Evolutionary conservation across 306 rosid species (phyloP), one percentile per base, ranked within the genome.

Genomic region (Pueraria montana): DNA sequence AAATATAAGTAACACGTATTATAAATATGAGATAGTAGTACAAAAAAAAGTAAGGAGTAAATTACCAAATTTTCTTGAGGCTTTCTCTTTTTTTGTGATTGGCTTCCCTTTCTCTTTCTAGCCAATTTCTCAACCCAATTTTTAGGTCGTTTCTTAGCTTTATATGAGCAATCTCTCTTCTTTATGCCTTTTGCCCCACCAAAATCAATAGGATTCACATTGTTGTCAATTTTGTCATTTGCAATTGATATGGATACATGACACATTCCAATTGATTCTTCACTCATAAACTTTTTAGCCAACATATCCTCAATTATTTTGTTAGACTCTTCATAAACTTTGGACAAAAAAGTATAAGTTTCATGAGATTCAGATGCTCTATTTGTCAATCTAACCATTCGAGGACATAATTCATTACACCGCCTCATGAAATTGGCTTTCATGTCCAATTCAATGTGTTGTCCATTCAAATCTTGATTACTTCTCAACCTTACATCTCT

Each of bases 121-220:
- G 65, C 34, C 20, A 74, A 74, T 6, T 74, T 73, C 6, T 74
- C 65, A 18, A n/a, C 12, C 67, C 52, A 74, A 55, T 67, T 18
- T 55, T 53, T 53, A 20, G 65, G 79, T 1, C 36, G 1, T 4
- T 53, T 74, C 36, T n/a, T 52, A 5, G 26, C 4, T 4, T n/a
- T 52, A 10, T 30, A 30, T 2, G 46, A 3, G 43, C 30, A 48
- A 24, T 26, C 42, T 72, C 17, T 0, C 17, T 72, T 72, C 24
- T 49, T 74, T 55, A 36, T 13, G 2, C 68, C 38, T 20, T 55
- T 74, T 34, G 53, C 68, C 8, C 11, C 14, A 5, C 0, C 21
- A 53, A 53, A 6, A 52, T 52, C 52, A 55, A 55, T 3, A 20
- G 3, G 10, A 11, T n/a, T 17, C 2, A 32, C 64, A 34, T 34